Base-by-base conservation (phyloP, 2,329 filamentous ascomycete genomes). In the Lachnellula arida region DNA sequence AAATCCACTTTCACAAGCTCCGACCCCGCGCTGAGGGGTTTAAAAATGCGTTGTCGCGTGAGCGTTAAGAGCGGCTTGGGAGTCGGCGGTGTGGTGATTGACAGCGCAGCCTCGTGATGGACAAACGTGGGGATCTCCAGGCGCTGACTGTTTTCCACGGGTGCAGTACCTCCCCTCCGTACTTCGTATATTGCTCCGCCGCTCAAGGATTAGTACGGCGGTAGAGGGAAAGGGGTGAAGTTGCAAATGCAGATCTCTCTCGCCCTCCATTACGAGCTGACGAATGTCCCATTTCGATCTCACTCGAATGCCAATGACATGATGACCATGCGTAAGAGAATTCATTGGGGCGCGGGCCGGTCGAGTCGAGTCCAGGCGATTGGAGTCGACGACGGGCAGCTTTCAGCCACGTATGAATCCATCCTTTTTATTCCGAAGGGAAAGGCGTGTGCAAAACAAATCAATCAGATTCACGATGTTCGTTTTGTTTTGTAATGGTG, bases 1-100 rank as follows among this genome's bases (percentile, higher is more conserved):
- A 40, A 44, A 19, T 43, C 8, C 28, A 35, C 19, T 51, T 22
- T 34, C 14, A n/a, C n/a, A 25, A 6, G 3, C 19, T 23, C 28
- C 28, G 25, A 32, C 32, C 17, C 32, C 46, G 25, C n/a, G 46
- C 23, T 37, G 37, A 48, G 46, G 46, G 15, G 25, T 2, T 37
- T 28, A n/a, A 32, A 32, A 32, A 42, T 52, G 50, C 42, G 50
- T 37, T 52, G 50, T 52, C 50, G 50, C 3, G 50, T 22, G 40
- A 25, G 49, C 37, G 49, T 51, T 5, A 40, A 42, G 19, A 43
- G 49, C 40, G 49, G 39, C 28, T 49, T 25, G n/a, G 15, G 23
- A 37, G 22, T 35, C 19, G 15, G 50, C 42, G 50, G 42, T 52
- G 50, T 35, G 37, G 19, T 28, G 7, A 28, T 28, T 28, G 25